Evolutionary conservation across 345 rosid species (phyloP).

Genomic region (Brassica incana): DNA sequence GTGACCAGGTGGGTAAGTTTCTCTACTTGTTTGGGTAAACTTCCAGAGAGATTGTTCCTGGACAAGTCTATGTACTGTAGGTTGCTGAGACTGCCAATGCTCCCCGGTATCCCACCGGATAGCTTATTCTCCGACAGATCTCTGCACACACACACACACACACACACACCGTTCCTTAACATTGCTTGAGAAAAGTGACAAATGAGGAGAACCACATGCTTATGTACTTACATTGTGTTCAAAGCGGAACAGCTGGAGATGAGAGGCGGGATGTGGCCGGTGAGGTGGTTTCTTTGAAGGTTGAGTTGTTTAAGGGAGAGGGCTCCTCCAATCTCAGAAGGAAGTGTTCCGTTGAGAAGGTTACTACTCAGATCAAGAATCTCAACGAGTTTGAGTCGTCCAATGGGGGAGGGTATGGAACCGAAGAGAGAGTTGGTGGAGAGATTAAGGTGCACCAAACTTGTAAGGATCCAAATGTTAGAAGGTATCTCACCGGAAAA

Average conservation of each 20-base stretch:
- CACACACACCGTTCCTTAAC: neutral
- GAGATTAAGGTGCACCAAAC: conserved; percentile 61
- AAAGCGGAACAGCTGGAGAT: conserved; percentile 63
- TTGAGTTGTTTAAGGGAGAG: conserved; percentile 55
- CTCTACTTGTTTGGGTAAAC: conserved; percentile 72
- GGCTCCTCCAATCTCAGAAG: conserved; percentile 68
- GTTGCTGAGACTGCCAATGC: conserved; percentile 58
- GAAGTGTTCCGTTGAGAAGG: conserved; percentile 68
- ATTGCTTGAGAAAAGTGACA: neutral
- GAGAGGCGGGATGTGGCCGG: conserved; percentile 66
- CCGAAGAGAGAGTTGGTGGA: conserved; percentile 71
- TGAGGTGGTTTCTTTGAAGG: conserved; percentile 61
- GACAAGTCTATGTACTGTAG: conserved; percentile 77
- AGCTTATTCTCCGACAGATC: conserved; percentile 66
- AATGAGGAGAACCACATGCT: neutral
- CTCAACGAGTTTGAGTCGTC: conserved; percentile 46
- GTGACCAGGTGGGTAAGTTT: conserved; percentile 64
- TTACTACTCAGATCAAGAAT: conserved; percentile 75
- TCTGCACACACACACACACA: conserved; percentile 41
- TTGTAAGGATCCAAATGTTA: conserved; percentile 51
- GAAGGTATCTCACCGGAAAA: conserved; percentile 68
- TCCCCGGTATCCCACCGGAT: conserved; percentile 67
- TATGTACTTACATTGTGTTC: conserved; percentile 48
- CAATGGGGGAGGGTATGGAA: conserved; percentile 58
- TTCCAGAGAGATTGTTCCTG: conserved; percentile 63